A percentile compares a stretch with the other conserved stretches of the same genome.
These are phyloP conservation scores for Prunus armeniaca DNA, from an alignment of 306 rosid species.

Conservation along the genomic window DNA sequence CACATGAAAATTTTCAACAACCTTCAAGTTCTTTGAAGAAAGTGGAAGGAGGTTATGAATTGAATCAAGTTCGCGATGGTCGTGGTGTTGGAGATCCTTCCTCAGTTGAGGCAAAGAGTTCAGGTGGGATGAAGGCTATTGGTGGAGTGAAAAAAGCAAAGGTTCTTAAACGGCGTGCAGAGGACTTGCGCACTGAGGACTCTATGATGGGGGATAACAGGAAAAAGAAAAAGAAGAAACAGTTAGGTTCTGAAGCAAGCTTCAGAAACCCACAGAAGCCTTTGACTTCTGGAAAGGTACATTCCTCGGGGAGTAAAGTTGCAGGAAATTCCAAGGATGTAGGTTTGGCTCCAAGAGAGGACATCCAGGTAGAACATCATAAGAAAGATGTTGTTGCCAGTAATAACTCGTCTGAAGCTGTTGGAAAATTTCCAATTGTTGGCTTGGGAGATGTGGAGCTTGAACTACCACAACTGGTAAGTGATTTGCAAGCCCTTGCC, in stretches of 20 bases:
- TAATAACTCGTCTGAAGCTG: slow-evolving; percentile 25
- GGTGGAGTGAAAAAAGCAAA: slow-evolving; percentile 56
- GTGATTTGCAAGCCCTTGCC: slow-evolving; percentile 80
- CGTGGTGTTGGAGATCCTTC: slow-evolving; percentile 18
- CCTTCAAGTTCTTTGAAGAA: slow-evolving; percentile 21
- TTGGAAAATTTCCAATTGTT: slow-evolving; percentile 20
- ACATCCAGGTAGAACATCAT: slow-evolving; percentile 31
- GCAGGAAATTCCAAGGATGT: slow-evolving; percentile 32
- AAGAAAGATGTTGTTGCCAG: slow-evolving; percentile 30
- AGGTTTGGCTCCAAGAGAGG: slow-evolving; percentile 51
- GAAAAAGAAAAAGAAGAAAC: slow-evolving; percentile 68
- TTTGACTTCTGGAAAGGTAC: slow-evolving; percentile 36
- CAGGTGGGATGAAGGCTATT: slow-evolving; percentile 28
- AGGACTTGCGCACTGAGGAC: slow-evolving; percentile 39
- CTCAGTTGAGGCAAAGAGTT: slow-evolving; percentile 23
- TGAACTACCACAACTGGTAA: slow-evolving; percentile 59
- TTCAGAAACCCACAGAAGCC: slow-evolving; percentile 41
- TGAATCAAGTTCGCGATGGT: no score
- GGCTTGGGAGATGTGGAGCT: slow-evolving; percentile 31
- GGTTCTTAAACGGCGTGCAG: slow-evolving; percentile 50
- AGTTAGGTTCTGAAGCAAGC: slow-evolving; percentile 29
- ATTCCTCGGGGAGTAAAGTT: slow-evolving; percentile 26
- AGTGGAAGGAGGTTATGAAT: slow-evolving; percentile 27
- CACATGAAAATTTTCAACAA: slow-evolving; percentile 31
- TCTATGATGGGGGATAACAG: slow-evolving; percentile 48